Conservation (phyloP, 75 land plant species). For the Pinus taeda region DNA sequence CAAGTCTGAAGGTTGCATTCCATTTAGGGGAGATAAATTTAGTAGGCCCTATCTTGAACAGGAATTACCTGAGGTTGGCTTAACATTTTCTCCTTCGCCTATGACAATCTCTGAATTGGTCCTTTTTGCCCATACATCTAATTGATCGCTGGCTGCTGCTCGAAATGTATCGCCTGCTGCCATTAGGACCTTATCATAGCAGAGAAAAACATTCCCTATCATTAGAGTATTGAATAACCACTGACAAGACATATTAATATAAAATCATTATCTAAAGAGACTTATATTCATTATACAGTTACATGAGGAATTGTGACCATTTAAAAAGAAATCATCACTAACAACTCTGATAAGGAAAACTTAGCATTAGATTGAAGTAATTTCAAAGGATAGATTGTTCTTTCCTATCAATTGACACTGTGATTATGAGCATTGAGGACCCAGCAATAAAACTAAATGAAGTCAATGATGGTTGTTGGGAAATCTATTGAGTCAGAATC, state of each 20-base stretch:
- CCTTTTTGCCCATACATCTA: slow-evolving; percentile 97
- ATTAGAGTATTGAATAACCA: neutral
- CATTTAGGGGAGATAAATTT: neutral
- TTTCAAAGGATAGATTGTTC: neutral
- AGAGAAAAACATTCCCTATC: neutral
- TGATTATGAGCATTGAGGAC: neutral
- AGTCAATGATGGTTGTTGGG: neutral
- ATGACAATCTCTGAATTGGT: slow-evolving; percentile 92
- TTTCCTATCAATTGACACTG: neutral
- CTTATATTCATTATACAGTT: neutral
- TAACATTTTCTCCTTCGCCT: slow-evolving; percentile 63
- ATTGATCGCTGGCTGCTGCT: slow-evolving; percentile 97
- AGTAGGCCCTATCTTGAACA: neutral
- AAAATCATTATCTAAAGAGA: neutral
- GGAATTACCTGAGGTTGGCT: slow-evolving; percentile 73
- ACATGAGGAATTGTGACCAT: neutral
- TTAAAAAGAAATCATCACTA: neutral
- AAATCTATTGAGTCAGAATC: too few relatives aligned
- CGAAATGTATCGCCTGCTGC: slow-evolving; percentile 99
- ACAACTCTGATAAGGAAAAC: neutral
- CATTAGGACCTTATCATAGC: slow-evolving; percentile 65
- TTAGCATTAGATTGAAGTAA: neutral
- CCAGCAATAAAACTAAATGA: neutral
- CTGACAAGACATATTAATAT: neutral
- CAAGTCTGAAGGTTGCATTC: neutral